Evolutionary conservation across 768 basidiomycete species (phyloP).

Genomic region (Cystofilobasidium bisporidii): DNA sequence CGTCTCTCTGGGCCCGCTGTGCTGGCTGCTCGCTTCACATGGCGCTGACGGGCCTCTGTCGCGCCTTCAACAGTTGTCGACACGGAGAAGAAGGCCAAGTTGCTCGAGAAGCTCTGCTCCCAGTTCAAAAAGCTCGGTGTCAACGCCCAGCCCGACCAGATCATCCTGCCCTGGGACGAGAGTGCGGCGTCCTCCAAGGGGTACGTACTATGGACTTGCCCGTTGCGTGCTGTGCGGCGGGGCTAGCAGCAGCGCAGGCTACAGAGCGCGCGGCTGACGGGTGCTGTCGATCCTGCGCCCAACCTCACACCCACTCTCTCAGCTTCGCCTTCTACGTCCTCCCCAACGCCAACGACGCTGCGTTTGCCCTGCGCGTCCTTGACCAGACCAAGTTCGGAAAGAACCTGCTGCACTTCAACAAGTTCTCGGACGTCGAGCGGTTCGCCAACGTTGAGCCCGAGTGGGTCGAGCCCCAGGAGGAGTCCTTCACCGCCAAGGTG

Average conservation of each 20-base stretch:
- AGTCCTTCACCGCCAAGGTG: slow-evolving; percentile 68
- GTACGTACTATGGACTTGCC: slow-evolving; percentile 49
- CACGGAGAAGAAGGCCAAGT: slow-evolving; percentile 67
- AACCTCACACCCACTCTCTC: slow-evolving; percentile 48
- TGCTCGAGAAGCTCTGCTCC: slow-evolving; percentile 69
- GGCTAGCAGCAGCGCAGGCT: not conserved
- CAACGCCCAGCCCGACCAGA: slow-evolving; percentile 61
- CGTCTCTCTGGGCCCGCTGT: not conserved
- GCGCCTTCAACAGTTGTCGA: slow-evolving; percentile 51
- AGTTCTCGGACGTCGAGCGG: slow-evolving; percentile 79
- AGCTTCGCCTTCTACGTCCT: slow-evolving; percentile 67
- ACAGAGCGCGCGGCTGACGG: too few relatives aligned
- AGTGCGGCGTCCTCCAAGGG: slow-evolving; percentile 79
- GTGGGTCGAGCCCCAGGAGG: slow-evolving; percentile 62
- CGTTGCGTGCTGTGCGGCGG: too few relatives aligned
- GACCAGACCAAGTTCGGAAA: slow-evolving; percentile 60
- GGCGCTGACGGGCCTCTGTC: not conserved
- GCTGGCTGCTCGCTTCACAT: not conserved
- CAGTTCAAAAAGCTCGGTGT: slow-evolving; percentile 75
- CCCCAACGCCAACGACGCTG: slow-evolving; percentile 38
- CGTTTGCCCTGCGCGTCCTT: slow-evolving; percentile 39
- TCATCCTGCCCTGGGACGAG: slow-evolving; percentile 83
- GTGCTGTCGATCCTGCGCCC: slow-evolving; percentile 21
- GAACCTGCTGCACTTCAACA: slow-evolving; percentile 73
- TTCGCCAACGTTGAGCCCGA: slow-evolving; percentile 55